These are phyloP conservation scores for Rubroboletus pulcherrimus DNA, from an alignment of 768 basidiomycete genomes.

Conservation along the genomic window DNA sequence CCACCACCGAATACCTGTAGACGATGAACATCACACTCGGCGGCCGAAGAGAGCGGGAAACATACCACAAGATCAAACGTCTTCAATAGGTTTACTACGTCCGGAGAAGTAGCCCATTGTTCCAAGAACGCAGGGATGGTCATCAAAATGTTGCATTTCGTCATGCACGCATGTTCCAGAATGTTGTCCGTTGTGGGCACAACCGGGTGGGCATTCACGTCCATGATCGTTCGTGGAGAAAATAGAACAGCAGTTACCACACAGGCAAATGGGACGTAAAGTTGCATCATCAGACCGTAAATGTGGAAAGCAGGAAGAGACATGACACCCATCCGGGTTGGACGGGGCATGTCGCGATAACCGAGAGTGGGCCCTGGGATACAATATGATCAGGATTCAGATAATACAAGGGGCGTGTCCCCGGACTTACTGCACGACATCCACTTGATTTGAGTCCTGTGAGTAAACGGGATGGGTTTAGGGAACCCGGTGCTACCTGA, in stretches of 20 bases:
- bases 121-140: constrained; percentile 20
- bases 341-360: not conserved
- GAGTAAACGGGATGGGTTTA: constrained; percentile 37
- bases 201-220: constrained; percentile 7
- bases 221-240: constrained; percentile 23
- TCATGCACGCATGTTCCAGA: constrained; percentile 9
- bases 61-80: constrained; percentile 1
- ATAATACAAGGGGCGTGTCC: too few relatives aligned
- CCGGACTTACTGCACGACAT: constrained; percentile 28
- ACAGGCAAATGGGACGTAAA: constrained; percentile 31
- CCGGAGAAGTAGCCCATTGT: constrained; percentile 10
- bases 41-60: too few relatives aligned
- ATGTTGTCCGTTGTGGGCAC: constrained; percentile 18
- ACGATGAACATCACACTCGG: not conserved
- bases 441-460: constrained; percentile 33
- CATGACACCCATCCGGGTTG: constrained; percentile 23
- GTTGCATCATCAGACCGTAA: constrained; percentile 31
- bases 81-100: not conserved
- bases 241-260: constrained; percentile 28
- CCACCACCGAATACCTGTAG: constrained; percentile 11
- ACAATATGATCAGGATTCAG: not conserved
- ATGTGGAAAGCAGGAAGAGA: constrained; percentile 40
- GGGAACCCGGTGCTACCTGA: constrained; percentile 45
- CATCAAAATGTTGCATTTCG: constrained; percentile 9
- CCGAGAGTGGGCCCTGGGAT: not conserved